A percentile compares a stretch with the other conserved stretches of the same genome.
These are phyloP conservation scores for Aspergillus quadrilineatus DNA, from an alignment of 2,329 filamentous ascomycete species.

Conservation along the genomic window DNA sequence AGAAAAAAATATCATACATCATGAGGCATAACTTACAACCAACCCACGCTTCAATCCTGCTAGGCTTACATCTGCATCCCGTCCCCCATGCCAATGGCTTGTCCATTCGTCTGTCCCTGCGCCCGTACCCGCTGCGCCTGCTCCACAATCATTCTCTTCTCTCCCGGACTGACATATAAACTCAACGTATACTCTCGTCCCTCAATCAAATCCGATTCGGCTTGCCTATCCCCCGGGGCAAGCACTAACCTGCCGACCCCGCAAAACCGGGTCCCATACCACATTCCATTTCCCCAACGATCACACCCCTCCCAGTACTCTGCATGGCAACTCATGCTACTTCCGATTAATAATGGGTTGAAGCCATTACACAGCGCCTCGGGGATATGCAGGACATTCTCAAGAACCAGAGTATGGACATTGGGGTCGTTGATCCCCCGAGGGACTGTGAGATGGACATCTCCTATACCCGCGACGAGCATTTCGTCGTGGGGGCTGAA, in stretches of 20 bases:
- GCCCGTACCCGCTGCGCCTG: not conserved
- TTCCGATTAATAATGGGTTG: slow-evolving; percentile 25
- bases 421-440: slow-evolving; percentile 21
- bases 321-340: slow-evolving; percentile 24
- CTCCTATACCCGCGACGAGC: slow-evolving; percentile 32
- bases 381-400: slow-evolving; percentile 38
- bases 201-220: slow-evolving; percentile 24
- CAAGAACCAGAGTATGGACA: slow-evolving; percentile 26
- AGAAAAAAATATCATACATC: not conserved
- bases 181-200: slow-evolving; percentile 25
- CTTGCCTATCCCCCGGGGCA: slow-evolving; percentile 12
- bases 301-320: slow-evolving; percentile 25
- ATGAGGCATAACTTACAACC: slow-evolving; percentile 3
- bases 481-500: slow-evolving; percentile 26
- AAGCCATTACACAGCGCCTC: slow-evolving; percentile 36
- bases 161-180: slow-evolving; percentile 24
- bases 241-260: slow-evolving; percentile 22
- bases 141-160: slow-evolving; percentile 16
- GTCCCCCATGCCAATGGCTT: not conserved
- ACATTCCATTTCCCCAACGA: slow-evolving; percentile 16
- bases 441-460: slow-evolving; percentile 31
- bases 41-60: too few relatives aligned
- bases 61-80: too few relatives aligned
- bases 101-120: not conserved
- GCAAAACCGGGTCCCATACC: slow-evolving; percentile 22